These are phyloP conservation scores for Stereocaulon alpinum DNA, from an alignment of 495 filamentous ascomycete species.

Conservation along the genomic window DNA sequence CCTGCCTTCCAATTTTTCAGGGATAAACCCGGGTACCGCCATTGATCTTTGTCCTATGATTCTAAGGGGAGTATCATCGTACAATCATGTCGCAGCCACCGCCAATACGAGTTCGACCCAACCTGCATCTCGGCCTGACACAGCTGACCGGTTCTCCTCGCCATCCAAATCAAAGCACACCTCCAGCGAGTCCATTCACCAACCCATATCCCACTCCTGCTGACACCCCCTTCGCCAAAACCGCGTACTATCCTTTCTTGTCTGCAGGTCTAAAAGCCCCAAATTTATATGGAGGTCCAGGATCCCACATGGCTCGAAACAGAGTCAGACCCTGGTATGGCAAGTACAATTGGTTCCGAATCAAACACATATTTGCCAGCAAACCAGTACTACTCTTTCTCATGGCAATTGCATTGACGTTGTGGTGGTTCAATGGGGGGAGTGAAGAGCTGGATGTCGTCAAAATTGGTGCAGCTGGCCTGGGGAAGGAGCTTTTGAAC, in stretches of 20 bases:
- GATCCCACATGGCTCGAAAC: constrained; percentile 10
- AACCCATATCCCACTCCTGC: constrained; percentile 18
- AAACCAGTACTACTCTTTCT: constrained; percentile 19
- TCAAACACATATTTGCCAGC: constrained; percentile 14
- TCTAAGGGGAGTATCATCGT: too few relatives aligned
- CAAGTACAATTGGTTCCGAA: constrained; percentile 10
- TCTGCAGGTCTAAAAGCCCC: constrained; percentile 22
- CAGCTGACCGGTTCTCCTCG: constrained; percentile 21
- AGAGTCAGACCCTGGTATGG: constrained; percentile 8
- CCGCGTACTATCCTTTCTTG: constrained; percentile 24
- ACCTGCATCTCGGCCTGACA: constrained; percentile 21
- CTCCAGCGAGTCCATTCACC: constrained; percentile 10
- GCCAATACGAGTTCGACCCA: constrained; percentile 22
- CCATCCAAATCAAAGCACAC: constrained; percentile 12
- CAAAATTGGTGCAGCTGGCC: constrained; percentile 16
- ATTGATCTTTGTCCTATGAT: too few relatives aligned
- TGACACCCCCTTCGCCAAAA: constrained; percentile 19
- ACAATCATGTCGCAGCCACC: constrained; percentile 18
- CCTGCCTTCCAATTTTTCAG: not conserved
- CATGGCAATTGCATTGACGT: constrained; percentile 15
- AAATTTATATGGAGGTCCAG: constrained; percentile 13
- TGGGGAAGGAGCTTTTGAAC: constrained; percentile 20
- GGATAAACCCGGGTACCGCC: too few relatives aligned
- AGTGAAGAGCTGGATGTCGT: constrained; percentile 19
- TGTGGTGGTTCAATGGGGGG: constrained; percentile 24